These are phyloP conservation scores for Scheffersomyces spartinae DNA, from an alignment of 805 yeast genomes.

Conservation along the genomic window DNA sequence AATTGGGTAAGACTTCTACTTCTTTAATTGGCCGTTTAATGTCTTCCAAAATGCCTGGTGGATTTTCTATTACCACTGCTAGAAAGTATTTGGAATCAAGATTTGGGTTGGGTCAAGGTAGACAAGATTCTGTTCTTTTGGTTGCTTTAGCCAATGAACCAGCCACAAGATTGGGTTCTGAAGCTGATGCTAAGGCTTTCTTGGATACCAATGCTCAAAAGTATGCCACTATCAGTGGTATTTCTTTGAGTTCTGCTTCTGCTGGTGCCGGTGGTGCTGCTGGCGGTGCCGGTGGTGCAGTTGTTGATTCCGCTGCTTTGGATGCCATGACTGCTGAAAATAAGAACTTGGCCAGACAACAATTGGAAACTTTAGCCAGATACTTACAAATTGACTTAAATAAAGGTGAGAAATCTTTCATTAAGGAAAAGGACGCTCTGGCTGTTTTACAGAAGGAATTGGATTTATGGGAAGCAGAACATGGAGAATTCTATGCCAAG, in stretches of 20 bases:
- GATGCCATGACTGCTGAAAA: constrained; percentile 69
- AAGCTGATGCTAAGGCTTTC: constrained; percentile 82
- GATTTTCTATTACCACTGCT: constrained; percentile 84
- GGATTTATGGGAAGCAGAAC: constrained; percentile 73
- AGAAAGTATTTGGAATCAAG: constrained; percentile 85
- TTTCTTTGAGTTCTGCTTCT: constrained; percentile 59
- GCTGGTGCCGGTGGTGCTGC: constrained; percentile 44
- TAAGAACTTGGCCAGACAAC: constrained; percentile 62
- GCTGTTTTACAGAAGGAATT: constrained; percentile 76
- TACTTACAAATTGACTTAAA: constrained; percentile 88
- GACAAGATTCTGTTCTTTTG: constrained; percentile 86
- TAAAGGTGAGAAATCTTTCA: constrained; percentile 76
- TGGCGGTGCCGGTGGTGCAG: constrained; percentile 68
- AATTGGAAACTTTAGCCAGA: constrained; percentile 83
- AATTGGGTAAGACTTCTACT: constrained; percentile 86
- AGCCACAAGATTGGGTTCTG: constrained; percentile 73
- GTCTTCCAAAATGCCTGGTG: constrained; percentile 99
- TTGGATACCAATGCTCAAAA: constrained; percentile 74
- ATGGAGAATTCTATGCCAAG: constrained; percentile 87
- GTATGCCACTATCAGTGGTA: constrained; percentile 76
- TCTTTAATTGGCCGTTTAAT: constrained; percentile 83
- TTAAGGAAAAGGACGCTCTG: constrained; percentile 78
- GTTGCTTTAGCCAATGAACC: constrained; percentile 86
- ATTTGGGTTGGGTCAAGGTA: constrained; percentile 88
- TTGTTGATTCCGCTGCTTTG: constrained; percentile 90